phyloP scores from a whole-genome alignment of 2,329 filamentous ascomycete species.

The Fusarium succisae region DNA sequence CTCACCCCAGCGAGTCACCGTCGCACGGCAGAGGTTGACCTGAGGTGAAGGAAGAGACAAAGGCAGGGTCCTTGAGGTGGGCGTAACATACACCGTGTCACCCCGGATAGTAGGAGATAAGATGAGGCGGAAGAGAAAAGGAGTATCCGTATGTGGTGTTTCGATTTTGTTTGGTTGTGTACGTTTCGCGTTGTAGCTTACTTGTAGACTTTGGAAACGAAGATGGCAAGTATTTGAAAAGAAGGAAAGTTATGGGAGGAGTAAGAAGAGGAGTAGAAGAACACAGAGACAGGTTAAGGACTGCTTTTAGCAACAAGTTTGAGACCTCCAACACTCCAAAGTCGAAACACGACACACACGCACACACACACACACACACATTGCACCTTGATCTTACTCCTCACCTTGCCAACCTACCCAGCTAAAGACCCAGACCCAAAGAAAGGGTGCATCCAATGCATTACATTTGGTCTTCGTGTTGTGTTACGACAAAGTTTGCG shows the following conservation, averaged over 20 bases:
- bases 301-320: constrained; percentile 12
- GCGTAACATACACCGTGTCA: constrained; percentile 24
- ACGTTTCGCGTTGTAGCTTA: not conserved
- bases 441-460: not conserved
- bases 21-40: constrained; percentile 18
- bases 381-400: not conserved
- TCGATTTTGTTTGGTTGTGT: not conserved
- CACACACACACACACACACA: not conserved
- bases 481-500: constrained; percentile 4
- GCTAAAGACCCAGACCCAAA: not conserved
- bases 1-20: constrained; percentile 24
- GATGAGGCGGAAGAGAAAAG: constrained; percentile 9
- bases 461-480: not conserved
- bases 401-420: not conserved
- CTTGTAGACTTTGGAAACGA: not conserved
- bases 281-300: not conserved
- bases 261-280: not conserved
- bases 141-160: not conserved
- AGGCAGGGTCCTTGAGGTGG: constrained; percentile 16
- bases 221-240: not conserved
- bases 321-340: constrained; percentile 4
- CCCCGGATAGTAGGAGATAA: constrained; percentile 10
- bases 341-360: constrained; percentile 2
- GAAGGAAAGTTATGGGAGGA: not conserved
- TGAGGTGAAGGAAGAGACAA: constrained; percentile 7